Base-by-base conservation (phyloP, 1,284 basidiomycete species). In the Ustilago tritici region DNA sequence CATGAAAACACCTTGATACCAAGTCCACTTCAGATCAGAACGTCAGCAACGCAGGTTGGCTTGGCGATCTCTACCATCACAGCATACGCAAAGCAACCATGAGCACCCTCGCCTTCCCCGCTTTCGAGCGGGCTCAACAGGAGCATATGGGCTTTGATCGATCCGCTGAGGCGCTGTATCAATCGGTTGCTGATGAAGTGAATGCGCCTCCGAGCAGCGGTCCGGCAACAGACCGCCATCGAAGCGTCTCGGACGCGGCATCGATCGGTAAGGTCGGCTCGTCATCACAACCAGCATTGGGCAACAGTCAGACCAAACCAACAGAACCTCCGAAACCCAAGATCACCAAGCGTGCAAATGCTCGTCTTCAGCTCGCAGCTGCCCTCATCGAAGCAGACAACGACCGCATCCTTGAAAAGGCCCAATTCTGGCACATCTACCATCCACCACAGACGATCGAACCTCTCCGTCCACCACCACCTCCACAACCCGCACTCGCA, bases 331-430 rank as follows among this genome's bases (percentile, higher is more conserved):
- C 60, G 4, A 63, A 63, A 19, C 70, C 70, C 19, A 75, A 74
- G 53, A 72, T 82, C 54, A 72, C 77, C 32, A 82, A 82, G 36
- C 71, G 76, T n/a, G 60, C 76, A 63, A 81, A 81, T 43, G 79
- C 79, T 34, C 74, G 79, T 49, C 75, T 81, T 10, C 82, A 84
- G 61, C 77, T 84, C 10, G 84, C 84, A 34, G 84, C 84, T 4
- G 84, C 84, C 9, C 79, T 85, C 38, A 79, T 85, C 61, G 84
- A 85, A 54, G 82, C 82, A 4, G 84, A 85, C 79, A 85, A 85
- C 58, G 82, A 84, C 2, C 60, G 75, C 10, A 81, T 85, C 52
- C 56, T 72, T 31, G 65, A 60, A 56, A 81, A 75, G 31, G 74
- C 76, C 2, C 72, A 68, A n/a, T 65, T 75, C 47, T 76, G 69